Conservation (phyloP, 2,329 filamentous ascomycete species). For the Trichophyton mentagrophytes region DNA sequence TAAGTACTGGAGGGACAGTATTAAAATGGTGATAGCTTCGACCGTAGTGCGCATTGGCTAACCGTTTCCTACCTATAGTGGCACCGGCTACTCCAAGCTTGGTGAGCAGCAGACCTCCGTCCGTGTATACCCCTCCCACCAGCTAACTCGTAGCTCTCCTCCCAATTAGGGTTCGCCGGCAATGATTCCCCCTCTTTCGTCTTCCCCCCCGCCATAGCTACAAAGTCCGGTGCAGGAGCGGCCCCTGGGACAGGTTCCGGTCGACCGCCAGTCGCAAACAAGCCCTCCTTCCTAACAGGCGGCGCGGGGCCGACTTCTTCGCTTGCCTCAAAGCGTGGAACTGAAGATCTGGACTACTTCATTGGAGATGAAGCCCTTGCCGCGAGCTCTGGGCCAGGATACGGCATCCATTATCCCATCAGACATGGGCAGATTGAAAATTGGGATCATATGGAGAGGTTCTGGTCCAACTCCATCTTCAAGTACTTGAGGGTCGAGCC, state of each 20-base stretch:
- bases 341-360: conserved; percentile 96
- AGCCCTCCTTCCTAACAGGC: conserved; percentile 87
- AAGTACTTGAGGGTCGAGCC: conserved; percentile 97
- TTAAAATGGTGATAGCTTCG: conserved; percentile 11
- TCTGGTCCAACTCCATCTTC: conserved; percentile 99
- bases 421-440: conserved; percentile 98
- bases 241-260: conserved; percentile 69
- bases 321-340: conserved; percentile 82
- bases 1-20: conserved; percentile 43
- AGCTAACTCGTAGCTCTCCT: conserved; percentile 24
- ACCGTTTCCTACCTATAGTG: conserved; percentile 48
- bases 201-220: conserved; percentile 96
- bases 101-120: conserved; percentile 44
- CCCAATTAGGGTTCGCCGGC: conserved; percentile 71
- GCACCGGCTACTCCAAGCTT: conserved; percentile 98
- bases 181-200: conserved; percentile 99
- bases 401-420: conserved; percentile 94
- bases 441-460: conserved; percentile 99
- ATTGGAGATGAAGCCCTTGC: conserved; percentile 92
- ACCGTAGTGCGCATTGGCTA: conserved; percentile 19
- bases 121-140: conserved; percentile 1
- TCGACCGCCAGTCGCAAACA: conserved; percentile 79
- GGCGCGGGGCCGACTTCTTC: conserved; percentile 73
- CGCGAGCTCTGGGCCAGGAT: conserved; percentile 74
- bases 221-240: conserved; percentile 61